Evolutionary conservation across 495 filamentous ascomycete genomes (phyloP).

Genomic region (Aspergillus nanangensis): DNA sequence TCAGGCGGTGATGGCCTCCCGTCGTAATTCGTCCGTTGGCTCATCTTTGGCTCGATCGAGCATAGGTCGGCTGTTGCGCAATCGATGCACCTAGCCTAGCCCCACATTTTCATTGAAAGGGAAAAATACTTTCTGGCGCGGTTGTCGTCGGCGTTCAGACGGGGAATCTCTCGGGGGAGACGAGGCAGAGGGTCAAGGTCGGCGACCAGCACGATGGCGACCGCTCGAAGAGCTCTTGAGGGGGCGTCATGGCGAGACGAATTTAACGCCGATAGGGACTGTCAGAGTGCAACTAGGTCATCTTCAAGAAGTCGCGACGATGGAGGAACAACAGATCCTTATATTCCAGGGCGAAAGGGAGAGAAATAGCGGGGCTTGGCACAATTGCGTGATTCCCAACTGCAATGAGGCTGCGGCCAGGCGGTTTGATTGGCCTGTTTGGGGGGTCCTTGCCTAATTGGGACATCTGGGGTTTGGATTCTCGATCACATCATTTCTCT

Average conservation of each 20-base stretch:
- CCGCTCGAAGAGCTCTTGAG: too few relatives aligned
- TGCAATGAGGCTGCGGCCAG: slow-evolving; percentile 8
- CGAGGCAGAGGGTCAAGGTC: too few relatives aligned
- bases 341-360: slow-evolving; percentile 22
- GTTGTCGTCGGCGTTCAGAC: background rate
- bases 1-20: slow-evolving; percentile 6
- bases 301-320: background rate
- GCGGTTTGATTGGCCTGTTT: background rate
- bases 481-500: too few relatives aligned
- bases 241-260: too few relatives aligned
- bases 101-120: slow-evolving; percentile 11
- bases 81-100: slow-evolving; percentile 5
- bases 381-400: slow-evolving; percentile 35
- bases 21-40: background rate
- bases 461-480: too few relatives aligned
- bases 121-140: slow-evolving; percentile 1
- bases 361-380: slow-evolving; percentile 29
- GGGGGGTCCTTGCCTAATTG: too few relatives aligned
- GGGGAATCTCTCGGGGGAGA: too few relatives aligned
- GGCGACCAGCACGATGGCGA: too few relatives aligned
- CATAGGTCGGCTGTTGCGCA: slow-evolving; percentile 12
- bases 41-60: background rate
- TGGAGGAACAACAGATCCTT: slow-evolving; percentile 21
- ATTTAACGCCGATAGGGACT: too few relatives aligned
- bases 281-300: too few relatives aligned